phyloP scores from a whole-genome alignment of 148 eudicot genomes.

The Camellia japonica region DNA sequence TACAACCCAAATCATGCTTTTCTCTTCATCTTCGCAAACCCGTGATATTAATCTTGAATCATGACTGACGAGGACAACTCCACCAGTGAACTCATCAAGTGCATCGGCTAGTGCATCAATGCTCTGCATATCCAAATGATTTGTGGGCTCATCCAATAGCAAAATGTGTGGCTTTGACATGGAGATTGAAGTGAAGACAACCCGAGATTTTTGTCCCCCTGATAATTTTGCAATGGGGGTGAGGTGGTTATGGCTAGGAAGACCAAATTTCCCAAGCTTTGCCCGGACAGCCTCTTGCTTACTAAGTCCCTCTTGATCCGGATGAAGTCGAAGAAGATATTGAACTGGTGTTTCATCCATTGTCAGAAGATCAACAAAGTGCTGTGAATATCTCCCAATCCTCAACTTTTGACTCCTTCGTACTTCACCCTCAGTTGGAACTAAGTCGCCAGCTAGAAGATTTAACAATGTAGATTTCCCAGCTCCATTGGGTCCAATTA shows the following conservation, averaged over 20 bases:
- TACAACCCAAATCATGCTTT: slow-evolving; percentile 25
- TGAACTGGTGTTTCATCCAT: slow-evolving; percentile 43
- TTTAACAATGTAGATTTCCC: slow-evolving; percentile 42
- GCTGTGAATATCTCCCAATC: slow-evolving; percentile 61
- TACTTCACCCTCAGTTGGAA: slow-evolving; percentile 47
- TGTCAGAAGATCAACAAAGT: slow-evolving; percentile 48
- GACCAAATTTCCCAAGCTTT: slow-evolving; percentile 59
- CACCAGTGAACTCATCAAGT: slow-evolving; percentile 54
- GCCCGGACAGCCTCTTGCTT: slow-evolving; percentile 65
- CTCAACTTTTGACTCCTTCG: slow-evolving; percentile 60
- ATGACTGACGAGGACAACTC: slow-evolving; percentile 57
- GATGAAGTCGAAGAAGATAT: slow-evolving; percentile 62
- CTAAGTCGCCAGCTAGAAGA: slow-evolving; percentile 30
- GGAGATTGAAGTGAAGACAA: slow-evolving; percentile 54
- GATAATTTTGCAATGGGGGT: slow-evolving; percentile 56
- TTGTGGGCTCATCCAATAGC: slow-evolving; percentile 54
- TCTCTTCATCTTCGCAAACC: slow-evolving; percentile 53
- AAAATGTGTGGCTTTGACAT: slow-evolving; percentile 59
- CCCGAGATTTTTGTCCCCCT: slow-evolving; percentile 53
- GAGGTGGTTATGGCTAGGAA: slow-evolving; percentile 54
- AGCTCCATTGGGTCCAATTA: slow-evolving; percentile 62
- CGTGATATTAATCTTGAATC: slow-evolving; percentile 57
- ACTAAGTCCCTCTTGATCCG: slow-evolving; percentile 59
- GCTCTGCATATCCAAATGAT: slow-evolving; percentile 70
- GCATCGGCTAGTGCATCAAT: slow-evolving; percentile 63